These are phyloP conservation scores for Pythium aristosporum DNA, from an alignment of 352 stramenopile genomes.

Conservation along the genomic window DNA sequence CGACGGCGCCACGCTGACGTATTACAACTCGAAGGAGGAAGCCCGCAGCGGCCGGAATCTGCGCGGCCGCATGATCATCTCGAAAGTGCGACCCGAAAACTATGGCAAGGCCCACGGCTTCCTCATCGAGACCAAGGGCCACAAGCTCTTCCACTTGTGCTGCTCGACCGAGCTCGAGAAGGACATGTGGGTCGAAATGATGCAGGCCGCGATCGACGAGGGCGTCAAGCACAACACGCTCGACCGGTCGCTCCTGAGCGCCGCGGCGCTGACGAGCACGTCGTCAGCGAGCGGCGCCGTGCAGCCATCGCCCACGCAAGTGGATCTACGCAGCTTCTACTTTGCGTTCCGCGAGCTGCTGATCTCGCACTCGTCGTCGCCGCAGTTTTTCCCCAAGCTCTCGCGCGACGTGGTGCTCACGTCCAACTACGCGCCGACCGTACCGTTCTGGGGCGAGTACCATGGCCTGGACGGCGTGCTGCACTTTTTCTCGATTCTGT, in stretches of 20 bases:
- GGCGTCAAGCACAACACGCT: constrained; percentile 36
- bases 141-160: constrained; percentile 89
- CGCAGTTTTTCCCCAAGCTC: constrained; percentile 88
- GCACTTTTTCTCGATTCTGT: constrained; percentile 89
- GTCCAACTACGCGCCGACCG: constrained; percentile 86
- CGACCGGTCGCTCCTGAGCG: constrained; percentile 27
- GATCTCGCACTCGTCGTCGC: constrained; percentile 86
- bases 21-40: constrained; percentile 89
- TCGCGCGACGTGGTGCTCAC: constrained; percentile 81
- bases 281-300: constrained; percentile 20
- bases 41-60: constrained; percentile 77
- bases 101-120: constrained; percentile 89
- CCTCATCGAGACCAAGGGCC: constrained; percentile 82
- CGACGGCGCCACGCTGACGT: constrained; percentile 76
- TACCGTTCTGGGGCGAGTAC: constrained; percentile 89
- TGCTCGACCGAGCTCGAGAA: constrained; percentile 87
- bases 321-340: constrained; percentile 86
- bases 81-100: constrained; percentile 78
- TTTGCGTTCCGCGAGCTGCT: constrained; percentile 84
- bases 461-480: constrained; percentile 85
- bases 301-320: constrained; percentile 67
- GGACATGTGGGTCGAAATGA: constrained; percentile 92
- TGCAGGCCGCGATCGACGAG: constrained; percentile 87
- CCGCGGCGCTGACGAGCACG: constrained; percentile 12
- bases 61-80: constrained; percentile 80